phyloP scores from a whole-genome alignment of 1,284 basidiomycete genomes.

The Puccinia hordei region DNA sequence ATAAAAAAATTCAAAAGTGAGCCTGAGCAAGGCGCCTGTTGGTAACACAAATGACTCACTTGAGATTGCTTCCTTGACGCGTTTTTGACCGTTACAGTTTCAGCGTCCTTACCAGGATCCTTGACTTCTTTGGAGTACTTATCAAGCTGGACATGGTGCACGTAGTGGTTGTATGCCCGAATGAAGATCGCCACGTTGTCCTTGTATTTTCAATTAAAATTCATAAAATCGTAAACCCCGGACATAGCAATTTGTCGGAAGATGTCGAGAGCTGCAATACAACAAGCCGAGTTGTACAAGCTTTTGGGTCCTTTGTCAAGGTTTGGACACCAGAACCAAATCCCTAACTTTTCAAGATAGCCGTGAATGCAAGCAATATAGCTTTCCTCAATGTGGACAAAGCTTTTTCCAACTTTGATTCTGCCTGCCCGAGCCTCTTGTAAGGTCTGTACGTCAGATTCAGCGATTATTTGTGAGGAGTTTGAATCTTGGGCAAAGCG shows the following conservation, averaged over 20 bases:
- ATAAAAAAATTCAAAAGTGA: neutral
- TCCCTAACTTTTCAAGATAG: slow-evolving; percentile 21
- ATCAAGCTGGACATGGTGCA: neutral
- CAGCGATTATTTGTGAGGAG: neutral
- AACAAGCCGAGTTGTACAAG: slow-evolving; percentile 5
- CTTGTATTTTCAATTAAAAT: slow-evolving; percentile 3
- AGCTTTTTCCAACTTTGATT: neutral
- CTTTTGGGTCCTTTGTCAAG: slow-evolving; percentile 22
- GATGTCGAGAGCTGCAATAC: slow-evolving; percentile 5
- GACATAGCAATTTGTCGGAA: neutral
- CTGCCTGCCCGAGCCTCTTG: slow-evolving; percentile 3
- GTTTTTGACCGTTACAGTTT: neutral
- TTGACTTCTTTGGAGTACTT: neutral
- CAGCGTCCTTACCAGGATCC: neutral
- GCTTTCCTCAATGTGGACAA: slow-evolving; percentile 6
- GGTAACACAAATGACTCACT: neutral
- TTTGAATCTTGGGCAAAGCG: neutral
- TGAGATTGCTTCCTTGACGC: neutral
- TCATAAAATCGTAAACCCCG: slow-evolving; percentile 8
- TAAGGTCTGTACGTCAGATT: slow-evolving; percentile 6
- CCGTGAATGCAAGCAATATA: neutral
- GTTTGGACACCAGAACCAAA: slow-evolving; percentile 33
- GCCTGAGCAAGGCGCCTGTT: neutral
- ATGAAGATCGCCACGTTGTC: neutral
- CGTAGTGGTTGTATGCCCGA: slow-evolving; percentile 8